These are phyloP conservation scores for Parathielavia hyrcaniae DNA, from an alignment of 495 filamentous ascomycete genomes.

Conservation along the genomic window DNA sequence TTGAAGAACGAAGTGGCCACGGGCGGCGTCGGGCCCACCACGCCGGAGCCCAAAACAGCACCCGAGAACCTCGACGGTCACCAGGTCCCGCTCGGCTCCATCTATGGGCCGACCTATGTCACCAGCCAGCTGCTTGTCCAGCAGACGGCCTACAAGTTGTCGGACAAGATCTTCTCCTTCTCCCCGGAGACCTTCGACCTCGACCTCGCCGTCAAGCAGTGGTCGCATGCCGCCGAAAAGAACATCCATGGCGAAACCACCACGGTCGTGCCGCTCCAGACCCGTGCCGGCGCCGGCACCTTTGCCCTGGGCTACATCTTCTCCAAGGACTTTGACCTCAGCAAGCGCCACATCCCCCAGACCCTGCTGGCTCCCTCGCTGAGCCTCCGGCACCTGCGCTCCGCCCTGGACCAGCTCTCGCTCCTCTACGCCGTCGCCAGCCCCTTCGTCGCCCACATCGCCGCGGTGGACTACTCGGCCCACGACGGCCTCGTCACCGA, in stretches of 20 bases:
- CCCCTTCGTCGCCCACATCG: constrained; percentile 87
- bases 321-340: constrained; percentile 86
- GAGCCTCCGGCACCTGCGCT: constrained; percentile 69
- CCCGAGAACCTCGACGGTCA: constrained; percentile 37
- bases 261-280: constrained; percentile 72
- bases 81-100: constrained; percentile 53
- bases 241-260: constrained; percentile 81
- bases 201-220: constrained; percentile 70
- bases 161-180: constrained; percentile 94
- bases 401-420: constrained; percentile 82
- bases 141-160: constrained; percentile 88
- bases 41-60: constrained; percentile 7
- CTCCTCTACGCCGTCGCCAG: constrained; percentile 83
- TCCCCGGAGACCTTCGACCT: constrained; percentile 89
- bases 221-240: constrained; percentile 57
- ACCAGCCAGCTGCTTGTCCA: constrained; percentile 89
- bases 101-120: constrained; percentile 82
- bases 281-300: constrained; percentile 79
- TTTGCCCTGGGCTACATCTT: constrained; percentile 96
- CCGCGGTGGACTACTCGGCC: constrained; percentile 82
- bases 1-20: constrained; percentile 25
- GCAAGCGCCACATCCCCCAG: constrained; percentile 87
- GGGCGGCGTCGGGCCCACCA: constrained; percentile 18
- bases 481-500: constrained; percentile 70
- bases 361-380: constrained; percentile 78